These are phyloP conservation scores for Magnolia kwangsiensis DNA, from an alignment of 164 flowering plant species.

Conservation along the genomic window DNA sequence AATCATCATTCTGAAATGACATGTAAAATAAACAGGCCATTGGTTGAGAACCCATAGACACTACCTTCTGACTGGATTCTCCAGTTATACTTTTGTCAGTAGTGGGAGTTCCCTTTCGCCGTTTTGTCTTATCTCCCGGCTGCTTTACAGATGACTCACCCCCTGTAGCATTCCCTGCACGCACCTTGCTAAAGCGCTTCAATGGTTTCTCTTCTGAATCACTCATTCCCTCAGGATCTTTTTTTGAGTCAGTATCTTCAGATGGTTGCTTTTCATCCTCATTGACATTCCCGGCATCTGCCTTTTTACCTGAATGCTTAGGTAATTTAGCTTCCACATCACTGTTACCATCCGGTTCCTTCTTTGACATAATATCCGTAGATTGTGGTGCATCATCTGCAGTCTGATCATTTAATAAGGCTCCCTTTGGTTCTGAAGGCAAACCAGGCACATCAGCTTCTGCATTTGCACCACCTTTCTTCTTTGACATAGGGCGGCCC, in stretches of 20 bases:
- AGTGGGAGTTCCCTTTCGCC: conserved; percentile 25
- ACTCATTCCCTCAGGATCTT: conserved; percentile 30
- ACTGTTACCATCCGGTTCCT: conserved; percentile 35
- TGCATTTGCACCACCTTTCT: conserved; percentile 25
- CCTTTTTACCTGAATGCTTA: conserved; percentile 32
- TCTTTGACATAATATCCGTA: conserved; percentile 26
- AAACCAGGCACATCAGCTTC: conserved; percentile 16
- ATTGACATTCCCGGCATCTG: conserved; percentile 12
- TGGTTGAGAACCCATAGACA: neutral
- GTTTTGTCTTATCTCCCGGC: conserved; percentile 28
- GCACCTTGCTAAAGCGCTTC: conserved; percentile 23
- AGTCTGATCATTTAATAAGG: conserved; percentile 10
- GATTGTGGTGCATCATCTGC: conserved; percentile 25
- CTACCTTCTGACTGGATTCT: conserved; percentile 25
- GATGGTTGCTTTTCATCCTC: conserved; percentile 26
- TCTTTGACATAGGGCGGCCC: conserved; percentile 26
- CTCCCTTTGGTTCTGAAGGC: conserved; percentile 12
- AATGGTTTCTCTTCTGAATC: conserved; percentile 33
- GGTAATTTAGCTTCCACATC: conserved; percentile 34
- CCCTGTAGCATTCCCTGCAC: conserved; percentile 12
- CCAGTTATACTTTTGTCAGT: conserved; percentile 27
- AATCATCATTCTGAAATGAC: neutral
- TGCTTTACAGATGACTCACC: conserved; percentile 25
- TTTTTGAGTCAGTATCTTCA: conserved; percentile 23
- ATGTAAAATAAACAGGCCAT: neutral